Conservation (phyloP, 768 basidiomycete genomes). For the Porpolomopsis calyptriformis region DNA sequence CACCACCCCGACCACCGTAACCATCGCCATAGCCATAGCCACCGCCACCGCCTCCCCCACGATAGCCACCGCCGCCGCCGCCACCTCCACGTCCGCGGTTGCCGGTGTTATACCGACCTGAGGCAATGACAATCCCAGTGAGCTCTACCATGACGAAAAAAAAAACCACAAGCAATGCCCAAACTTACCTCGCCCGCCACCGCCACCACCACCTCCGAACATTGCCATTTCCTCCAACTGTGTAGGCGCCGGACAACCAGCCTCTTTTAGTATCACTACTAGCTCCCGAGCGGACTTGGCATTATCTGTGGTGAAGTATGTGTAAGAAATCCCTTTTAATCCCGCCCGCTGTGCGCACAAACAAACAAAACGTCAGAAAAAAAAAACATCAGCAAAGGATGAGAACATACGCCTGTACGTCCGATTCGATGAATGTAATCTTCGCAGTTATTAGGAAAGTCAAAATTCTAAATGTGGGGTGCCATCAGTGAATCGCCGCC, state of each 20-base stretch:
- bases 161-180: not conserved
- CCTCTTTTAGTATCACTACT: slow-evolving; percentile 74
- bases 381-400: not conserved
- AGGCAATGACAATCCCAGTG: slow-evolving; percentile 7
- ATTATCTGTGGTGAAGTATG: slow-evolving; percentile 96
- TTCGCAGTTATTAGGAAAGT: slow-evolving; percentile 97
- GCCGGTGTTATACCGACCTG: slow-evolving; percentile 50
- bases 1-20: no score
- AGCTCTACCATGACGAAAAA: not conserved
- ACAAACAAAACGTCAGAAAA: slow-evolving; percentile 11
- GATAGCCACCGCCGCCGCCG: slow-evolving; percentile 35
- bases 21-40: slow-evolving; percentile 30
- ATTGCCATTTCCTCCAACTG: slow-evolving; percentile 90
- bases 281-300: slow-evolving; percentile 91
- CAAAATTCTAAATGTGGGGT: slow-evolving; percentile 63
- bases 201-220: slow-evolving; percentile 75
- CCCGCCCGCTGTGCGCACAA: slow-evolving; percentile 60
- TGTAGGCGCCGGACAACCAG: slow-evolving; percentile 75
- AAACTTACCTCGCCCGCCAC: slow-evolving; percentile 62
- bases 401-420: slow-evolving; percentile 70
- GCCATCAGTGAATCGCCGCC: slow-evolving; percentile 3
- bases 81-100: slow-evolving; percentile 35
- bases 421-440: slow-evolving; percentile 99
- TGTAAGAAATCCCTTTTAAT: slow-evolving; percentile 84
- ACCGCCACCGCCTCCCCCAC: slow-evolving; percentile 34